Evolutionary conservation across 371 early-diverging fungal species (phyloP).

Genomic region (Thermomucor indicae-seudaticae): DNA sequence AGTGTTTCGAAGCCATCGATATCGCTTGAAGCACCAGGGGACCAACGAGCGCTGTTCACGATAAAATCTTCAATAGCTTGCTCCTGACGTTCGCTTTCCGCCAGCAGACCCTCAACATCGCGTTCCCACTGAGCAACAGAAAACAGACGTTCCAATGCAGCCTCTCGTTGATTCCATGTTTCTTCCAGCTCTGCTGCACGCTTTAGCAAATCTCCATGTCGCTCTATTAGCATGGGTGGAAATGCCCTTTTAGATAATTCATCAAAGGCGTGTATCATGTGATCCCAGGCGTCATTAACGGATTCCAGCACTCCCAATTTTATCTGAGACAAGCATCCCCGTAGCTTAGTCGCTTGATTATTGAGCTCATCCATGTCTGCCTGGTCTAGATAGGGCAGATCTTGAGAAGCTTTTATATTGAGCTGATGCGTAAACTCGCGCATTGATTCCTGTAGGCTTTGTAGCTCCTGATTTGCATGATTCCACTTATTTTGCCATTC

Average conservation of each 20-base stretch:
- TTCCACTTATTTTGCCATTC: not conserved
- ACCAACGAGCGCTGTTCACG: constrained; percentile 18
- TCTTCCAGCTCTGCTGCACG: too few species aligned
- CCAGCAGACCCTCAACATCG: constrained; percentile 5
- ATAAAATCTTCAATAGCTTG: constrained; percentile 15
- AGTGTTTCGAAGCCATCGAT: not conserved
- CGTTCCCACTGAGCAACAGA: constrained; percentile 17
- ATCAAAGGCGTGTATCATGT: too few species aligned
- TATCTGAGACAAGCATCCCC: too few species aligned
- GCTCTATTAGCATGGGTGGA: too few species aligned
- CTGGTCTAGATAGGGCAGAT: not conserved
- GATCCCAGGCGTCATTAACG: too few species aligned
- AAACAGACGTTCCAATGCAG: constrained; percentile 11
- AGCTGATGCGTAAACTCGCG: not conserved
- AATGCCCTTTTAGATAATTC: too few species aligned
- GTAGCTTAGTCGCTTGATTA: not conserved
- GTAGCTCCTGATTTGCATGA: not conserved
- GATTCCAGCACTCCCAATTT: too few species aligned
- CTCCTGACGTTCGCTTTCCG: constrained; percentile 10
- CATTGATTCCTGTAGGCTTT: not conserved
- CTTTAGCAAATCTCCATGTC: too few species aligned
- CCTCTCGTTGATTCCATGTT: not conserved
- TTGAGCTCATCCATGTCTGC: not conserved
- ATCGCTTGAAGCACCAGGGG: not conserved
- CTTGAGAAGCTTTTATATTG: not conserved